Evolutionary conservation across 1,284 basidiomycete species (phyloP).

Genomic region (Athelia psychrophila): DNA sequence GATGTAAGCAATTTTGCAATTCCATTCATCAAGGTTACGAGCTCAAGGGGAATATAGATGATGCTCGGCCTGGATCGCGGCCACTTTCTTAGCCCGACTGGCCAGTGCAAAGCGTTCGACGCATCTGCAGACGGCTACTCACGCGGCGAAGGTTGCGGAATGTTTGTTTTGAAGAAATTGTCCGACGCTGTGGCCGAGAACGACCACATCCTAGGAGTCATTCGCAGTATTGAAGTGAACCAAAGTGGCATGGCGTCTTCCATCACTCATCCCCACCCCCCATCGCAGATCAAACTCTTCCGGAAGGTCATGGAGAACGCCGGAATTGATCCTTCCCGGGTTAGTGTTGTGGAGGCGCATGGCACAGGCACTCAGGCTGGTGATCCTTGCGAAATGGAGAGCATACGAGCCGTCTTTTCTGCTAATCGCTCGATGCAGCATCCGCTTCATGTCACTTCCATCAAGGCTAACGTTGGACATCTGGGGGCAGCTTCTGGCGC

Average conservation of each 20-base stretch:
- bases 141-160: conserved; percentile 66
- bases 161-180: conserved; percentile 71
- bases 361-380: conserved; percentile 72
- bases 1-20: conserved; percentile 43
- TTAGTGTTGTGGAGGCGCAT: conserved; percentile 69
- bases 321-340: conserved; percentile 39
- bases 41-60: conserved; percentile 40
- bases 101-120: conserved; percentile 72
- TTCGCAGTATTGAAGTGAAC: conserved; percentile 66
- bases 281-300: conserved; percentile 57
- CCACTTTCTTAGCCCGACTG: conserved; percentile 64
- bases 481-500: conserved; percentile 73
- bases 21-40: too few species aligned
- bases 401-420: conserved; percentile 61
- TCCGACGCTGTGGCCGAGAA: conserved; percentile 61
- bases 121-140: conserved; percentile 70
- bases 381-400: conserved; percentile 62
- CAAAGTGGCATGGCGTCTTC: conserved; percentile 63
- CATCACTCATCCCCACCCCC: conserved; percentile 68
- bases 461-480: conserved; percentile 75
- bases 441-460: conserved; percentile 60
- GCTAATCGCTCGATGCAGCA: conserved; percentile 37
- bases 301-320: conserved; percentile 43
- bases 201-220: conserved; percentile 64
- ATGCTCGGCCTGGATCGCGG: conserved; percentile 65